Evolutionary conservation across 768 basidiomycete genomes (phyloP).

Genomic region (Coprinopsis marcescibilis): DNA sequence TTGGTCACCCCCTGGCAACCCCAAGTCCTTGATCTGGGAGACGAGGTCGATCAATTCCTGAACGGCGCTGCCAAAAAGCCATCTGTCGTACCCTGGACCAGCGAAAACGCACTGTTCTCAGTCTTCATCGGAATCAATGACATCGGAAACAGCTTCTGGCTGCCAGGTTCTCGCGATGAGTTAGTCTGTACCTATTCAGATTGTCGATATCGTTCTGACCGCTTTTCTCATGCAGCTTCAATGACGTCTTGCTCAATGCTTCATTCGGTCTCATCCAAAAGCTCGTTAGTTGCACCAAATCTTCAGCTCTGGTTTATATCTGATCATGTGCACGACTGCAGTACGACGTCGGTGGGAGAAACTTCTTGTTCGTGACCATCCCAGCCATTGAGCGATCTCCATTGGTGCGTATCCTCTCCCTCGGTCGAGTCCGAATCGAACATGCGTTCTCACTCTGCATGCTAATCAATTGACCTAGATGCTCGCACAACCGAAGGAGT

Average conservation of each 20-base stretch:
- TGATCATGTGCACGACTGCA: slow-evolving; percentile 12
- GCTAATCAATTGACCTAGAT: too few relatives aligned
- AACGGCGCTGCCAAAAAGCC: slow-evolving; percentile 41
- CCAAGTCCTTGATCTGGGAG: slow-evolving; percentile 47
- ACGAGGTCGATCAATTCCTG: slow-evolving; percentile 61
- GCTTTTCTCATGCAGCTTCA: slow-evolving; percentile 24
- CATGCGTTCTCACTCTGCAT: too few relatives aligned
- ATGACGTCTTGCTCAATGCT: slow-evolving; percentile 25
- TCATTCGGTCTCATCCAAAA: slow-evolving; percentile 27
- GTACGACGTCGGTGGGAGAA: slow-evolving; percentile 48
- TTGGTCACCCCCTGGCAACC: slow-evolving; percentile 50
- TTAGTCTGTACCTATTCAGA: slow-evolving; percentile 24
- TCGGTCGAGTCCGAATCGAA: background rate
- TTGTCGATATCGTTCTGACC: background rate
- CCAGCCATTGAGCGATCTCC: slow-evolving; percentile 38
- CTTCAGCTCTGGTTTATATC: background rate
- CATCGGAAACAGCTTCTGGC: slow-evolving; percentile 49
- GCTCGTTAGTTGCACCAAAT: slow-evolving; percentile 2
- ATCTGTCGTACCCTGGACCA: slow-evolving; percentile 48
- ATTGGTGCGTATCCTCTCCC: slow-evolving; percentile 22
- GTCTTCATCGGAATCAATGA: slow-evolving; percentile 75
- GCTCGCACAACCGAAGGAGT: slow-evolving; percentile 34
- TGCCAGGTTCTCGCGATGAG: slow-evolving; percentile 42
- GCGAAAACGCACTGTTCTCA: slow-evolving; percentile 52
- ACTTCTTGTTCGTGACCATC: slow-evolving; percentile 45